Evolutionary conservation across 2,329 filamentous ascomycete species (phyloP).

Genomic region (Paramyrothecium sp.): DNA sequence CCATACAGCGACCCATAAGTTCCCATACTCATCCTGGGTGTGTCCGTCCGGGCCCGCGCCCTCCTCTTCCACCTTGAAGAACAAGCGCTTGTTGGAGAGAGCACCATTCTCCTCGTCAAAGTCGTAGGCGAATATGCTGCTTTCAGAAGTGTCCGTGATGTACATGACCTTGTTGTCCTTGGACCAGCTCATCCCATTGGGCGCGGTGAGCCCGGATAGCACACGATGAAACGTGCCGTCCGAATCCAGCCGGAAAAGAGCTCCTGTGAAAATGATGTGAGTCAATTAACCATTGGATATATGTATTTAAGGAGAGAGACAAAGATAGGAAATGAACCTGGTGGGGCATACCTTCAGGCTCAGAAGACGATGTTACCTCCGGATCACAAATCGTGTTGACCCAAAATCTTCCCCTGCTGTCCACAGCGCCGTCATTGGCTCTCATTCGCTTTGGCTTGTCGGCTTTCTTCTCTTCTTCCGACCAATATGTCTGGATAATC

Average conservation of each 20-base stretch:
- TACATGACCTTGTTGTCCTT: conserved; percentile 12
- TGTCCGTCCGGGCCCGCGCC: conserved; percentile 14
- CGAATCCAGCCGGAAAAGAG: conserved; percentile 10
- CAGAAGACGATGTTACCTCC: conserved; percentile 4
- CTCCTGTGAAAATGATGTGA: conserved; percentile 1
- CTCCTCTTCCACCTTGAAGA: conserved; percentile 10
- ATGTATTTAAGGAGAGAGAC: background rate
- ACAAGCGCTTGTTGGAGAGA: conserved; percentile 7
- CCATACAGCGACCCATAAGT: conserved; percentile 14
- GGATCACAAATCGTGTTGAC: conserved; percentile 12
- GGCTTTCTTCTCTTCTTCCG: conserved; percentile 7
- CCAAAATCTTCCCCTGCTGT: conserved; percentile 13
- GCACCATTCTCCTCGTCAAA: conserved; percentile 4
- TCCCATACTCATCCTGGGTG: conserved; percentile 11
- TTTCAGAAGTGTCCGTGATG: conserved; percentile 10
- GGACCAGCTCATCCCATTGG: conserved; percentile 15
- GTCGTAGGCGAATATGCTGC: conserved; percentile 5
- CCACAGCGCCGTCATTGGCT: conserved; percentile 14
- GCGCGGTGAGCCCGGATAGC: conserved; percentile 7
- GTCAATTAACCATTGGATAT: background rate
- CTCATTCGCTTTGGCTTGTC: conserved; percentile 10
- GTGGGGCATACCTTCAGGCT: conserved; percentile 7
- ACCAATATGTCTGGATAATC: conserved; percentile 7
- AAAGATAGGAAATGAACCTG: background rate
- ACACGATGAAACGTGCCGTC: conserved; percentile 9